These are phyloP conservation scores for Solanum gandarillasii DNA, from an alignment of 257 asterid species.

Conservation along the genomic window DNA sequence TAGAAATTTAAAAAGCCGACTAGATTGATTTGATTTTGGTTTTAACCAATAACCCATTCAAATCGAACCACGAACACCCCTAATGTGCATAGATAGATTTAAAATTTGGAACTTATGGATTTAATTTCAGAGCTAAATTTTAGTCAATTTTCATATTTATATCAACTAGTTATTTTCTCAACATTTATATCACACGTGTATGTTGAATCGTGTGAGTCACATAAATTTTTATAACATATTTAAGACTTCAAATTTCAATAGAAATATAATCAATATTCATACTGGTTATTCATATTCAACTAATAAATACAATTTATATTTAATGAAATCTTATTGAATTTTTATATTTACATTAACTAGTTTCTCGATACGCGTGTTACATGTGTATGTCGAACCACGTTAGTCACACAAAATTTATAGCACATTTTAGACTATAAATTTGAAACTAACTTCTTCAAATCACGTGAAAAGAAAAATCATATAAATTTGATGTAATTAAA, in stretches of 20 bases:
- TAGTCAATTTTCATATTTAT: not conserved
- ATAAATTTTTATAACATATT: not conserved
- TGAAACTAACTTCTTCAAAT: no score
- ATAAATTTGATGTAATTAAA: not conserved
- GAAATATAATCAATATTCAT: not conserved
- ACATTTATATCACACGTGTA: not conserved
- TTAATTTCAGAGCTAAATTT: not conserved
- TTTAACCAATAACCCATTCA: no score
- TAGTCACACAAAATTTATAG: not conserved
- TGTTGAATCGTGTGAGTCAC: not conserved
- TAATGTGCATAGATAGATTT: not conserved
- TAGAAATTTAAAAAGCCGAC: no score
- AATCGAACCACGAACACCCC: no score
- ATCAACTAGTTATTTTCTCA: not conserved
- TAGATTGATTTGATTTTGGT: no score
- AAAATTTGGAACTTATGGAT: not conserved
- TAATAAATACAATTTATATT: not conserved
- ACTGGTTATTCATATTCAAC: not conserved
- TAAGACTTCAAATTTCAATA: not conserved
- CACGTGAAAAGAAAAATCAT: no score
- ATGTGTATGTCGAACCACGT: not conserved
- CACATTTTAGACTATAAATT: no score
- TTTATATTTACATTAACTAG: no score
- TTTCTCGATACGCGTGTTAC: no score
- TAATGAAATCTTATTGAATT: no score